Conservation (phyloP, 2,329 filamentous ascomycete genomes). For the Microdochium trichocladiopsis region DNA sequence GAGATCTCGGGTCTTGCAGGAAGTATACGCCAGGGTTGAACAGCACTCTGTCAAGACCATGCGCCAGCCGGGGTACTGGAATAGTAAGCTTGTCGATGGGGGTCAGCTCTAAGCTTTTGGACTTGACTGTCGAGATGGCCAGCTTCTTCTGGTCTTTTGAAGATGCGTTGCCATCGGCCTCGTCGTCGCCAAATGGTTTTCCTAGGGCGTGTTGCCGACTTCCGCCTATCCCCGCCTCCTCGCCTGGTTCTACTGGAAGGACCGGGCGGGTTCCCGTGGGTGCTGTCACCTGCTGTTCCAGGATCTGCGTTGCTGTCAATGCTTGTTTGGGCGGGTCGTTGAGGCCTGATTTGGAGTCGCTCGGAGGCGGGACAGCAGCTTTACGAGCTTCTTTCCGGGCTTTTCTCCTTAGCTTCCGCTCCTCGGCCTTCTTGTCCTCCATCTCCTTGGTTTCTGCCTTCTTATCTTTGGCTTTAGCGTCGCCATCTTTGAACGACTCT, state of each 20-base stretch:
- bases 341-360: too few relatives aligned
- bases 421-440: too few relatives aligned
- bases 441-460: too few relatives aligned
- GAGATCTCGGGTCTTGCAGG: conserved; percentile 79
- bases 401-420: too few relatives aligned
- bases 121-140: conserved; percentile 15
- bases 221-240: not conserved
- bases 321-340: too few relatives aligned
- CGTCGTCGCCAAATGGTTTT: not conserved
- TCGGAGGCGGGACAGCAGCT: too few relatives aligned
- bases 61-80: conserved; percentile 54
- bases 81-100: conserved; percentile 24
- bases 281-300: too few relatives aligned
- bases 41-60: conserved; percentile 80
- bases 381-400: too few relatives aligned
- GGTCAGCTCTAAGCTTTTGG: conserved; percentile 14
- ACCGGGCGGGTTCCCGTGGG: not conserved
- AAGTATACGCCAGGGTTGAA: conserved; percentile 94
- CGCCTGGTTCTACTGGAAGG: not conserved
- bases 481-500: not conserved
- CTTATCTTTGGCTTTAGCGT: not conserved
- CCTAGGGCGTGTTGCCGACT: not conserved
- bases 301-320: too few relatives aligned
- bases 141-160: conserved; percentile 1
- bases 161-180: not conserved